Conservation (phyloP, 2,329 filamentous ascomycete genomes). For the Colletotrichum spinosum region DNA sequence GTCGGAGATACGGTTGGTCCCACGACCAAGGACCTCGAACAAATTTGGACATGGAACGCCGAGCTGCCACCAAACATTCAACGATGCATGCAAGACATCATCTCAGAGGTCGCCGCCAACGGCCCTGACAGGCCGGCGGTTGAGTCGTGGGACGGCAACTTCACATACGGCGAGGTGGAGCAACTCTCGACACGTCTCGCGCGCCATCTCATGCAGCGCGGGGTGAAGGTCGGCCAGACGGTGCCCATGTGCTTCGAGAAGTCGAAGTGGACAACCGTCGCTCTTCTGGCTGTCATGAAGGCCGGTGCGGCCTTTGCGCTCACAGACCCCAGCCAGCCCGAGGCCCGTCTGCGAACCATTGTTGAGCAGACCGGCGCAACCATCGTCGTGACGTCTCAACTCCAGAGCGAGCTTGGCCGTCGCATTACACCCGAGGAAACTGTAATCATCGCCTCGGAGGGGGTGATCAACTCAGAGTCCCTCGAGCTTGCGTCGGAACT, state of each 20-base stretch:
- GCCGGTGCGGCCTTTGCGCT: constrained; percentile 60
- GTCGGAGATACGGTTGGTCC: constrained; percentile 38
- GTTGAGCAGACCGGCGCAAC: constrained; percentile 55
- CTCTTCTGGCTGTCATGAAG: constrained; percentile 60
- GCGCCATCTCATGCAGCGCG: constrained; percentile 49
- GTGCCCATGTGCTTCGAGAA: constrained; percentile 66
- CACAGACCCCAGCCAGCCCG: constrained; percentile 59
- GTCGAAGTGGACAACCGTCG: constrained; percentile 58
- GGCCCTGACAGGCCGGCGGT: constrained; percentile 56
- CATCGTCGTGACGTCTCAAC: constrained; percentile 53
- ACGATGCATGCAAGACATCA: constrained; percentile 60
- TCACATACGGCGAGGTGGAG: constrained; percentile 60
- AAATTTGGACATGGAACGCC: constrained; percentile 61
- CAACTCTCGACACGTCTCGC: constrained; percentile 55
- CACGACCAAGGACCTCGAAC: constrained; percentile 51
- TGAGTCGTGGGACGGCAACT: constrained; percentile 62
- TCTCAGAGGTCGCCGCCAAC: constrained; percentile 51
- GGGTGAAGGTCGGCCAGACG: constrained; percentile 51
- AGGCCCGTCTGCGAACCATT: constrained; percentile 57
- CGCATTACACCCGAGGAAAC: constrained; percentile 50
- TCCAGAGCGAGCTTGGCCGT: constrained; percentile 51
- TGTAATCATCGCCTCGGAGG: constrained; percentile 48
- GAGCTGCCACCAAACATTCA: constrained; percentile 53
- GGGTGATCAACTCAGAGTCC: constrained; percentile 20
- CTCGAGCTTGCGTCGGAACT: constrained; percentile 39